A percentile compares a stretch with the other conserved stretches of the same genome.
These are phyloP conservation scores for Mycena alexandri DNA, from an alignment of 768 basidiomycete genomes.

Conservation along the genomic window DNA sequence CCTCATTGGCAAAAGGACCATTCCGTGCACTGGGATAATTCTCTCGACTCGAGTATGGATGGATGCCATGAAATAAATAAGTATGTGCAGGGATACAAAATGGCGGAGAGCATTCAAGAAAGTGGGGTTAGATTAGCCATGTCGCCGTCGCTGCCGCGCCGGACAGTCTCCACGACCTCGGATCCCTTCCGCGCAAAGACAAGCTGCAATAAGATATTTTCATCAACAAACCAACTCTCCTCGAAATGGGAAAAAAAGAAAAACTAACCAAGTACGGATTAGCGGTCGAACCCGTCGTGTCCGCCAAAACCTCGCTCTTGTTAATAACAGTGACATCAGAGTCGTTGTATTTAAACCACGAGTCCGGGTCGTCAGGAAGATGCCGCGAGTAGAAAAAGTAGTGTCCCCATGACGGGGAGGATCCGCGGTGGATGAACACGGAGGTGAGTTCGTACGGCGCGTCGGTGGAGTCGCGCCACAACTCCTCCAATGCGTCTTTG, in stretches of 20 bases:
- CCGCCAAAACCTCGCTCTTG: slow-evolving; percentile 87
- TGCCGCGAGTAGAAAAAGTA: slow-evolving; percentile 97
- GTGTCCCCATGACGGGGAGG: slow-evolving; percentile 89
- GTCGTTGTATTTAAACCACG: slow-evolving; percentile 98
- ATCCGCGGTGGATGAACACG: slow-evolving; percentile 95
- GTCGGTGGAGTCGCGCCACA: slow-evolving; percentile 78
- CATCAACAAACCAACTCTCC: slow-evolving; percentile 21
- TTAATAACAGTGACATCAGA: slow-evolving; percentile 82
- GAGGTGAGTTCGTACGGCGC: slow-evolving; percentile 92
- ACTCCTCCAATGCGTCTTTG: slow-evolving; percentile 75
- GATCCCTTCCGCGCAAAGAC: slow-evolving; percentile 87
- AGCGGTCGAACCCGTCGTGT: slow-evolving; percentile 92
- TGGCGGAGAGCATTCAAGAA: slow-evolving; percentile 35
- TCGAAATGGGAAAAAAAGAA: background rate
- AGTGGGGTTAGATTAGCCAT: slow-evolving; percentile 45
- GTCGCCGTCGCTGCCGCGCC: slow-evolving; percentile 61
- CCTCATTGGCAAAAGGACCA: too few relatives aligned
- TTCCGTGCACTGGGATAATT: background rate
- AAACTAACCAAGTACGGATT: slow-evolving; percentile 86
- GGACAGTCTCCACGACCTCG: slow-evolving; percentile 85
- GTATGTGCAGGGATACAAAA: slow-evolving; percentile 21
- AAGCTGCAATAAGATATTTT: slow-evolving; percentile 59
- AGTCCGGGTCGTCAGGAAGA: slow-evolving; percentile 82
- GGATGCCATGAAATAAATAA: slow-evolving; percentile 21
- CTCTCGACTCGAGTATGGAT: background rate